phyloP scores from a whole-genome alignment of 2,329 filamentous ascomycete genomes.

The Penicillium sp. region DNA sequence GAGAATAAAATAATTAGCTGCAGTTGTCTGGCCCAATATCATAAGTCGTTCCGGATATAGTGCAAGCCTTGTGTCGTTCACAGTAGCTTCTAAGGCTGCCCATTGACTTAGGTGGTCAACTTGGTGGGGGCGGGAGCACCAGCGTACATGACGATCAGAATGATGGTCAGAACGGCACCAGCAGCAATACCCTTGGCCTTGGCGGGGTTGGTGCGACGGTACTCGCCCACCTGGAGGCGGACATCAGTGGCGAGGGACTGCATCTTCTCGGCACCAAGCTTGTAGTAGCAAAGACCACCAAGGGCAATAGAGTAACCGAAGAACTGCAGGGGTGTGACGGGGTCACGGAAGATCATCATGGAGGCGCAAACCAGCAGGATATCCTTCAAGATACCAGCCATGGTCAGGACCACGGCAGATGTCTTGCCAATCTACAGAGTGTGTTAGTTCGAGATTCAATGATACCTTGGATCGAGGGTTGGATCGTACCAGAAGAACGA shows the following conservation, averaged over 20 bases:
- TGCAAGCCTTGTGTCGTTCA: neutral
- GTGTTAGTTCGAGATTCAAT: neutral
- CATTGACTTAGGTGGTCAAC: conserved; percentile 17
- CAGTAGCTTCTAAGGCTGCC: neutral
- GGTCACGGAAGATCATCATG: conserved; percentile 72
- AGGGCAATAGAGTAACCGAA: conserved; percentile 73
- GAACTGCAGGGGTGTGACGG: conserved; percentile 67
- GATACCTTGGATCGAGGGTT: neutral
- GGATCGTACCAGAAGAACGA: conserved; percentile 71
- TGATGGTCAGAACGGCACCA: conserved; percentile 17
- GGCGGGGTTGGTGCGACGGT: conserved; percentile 25
- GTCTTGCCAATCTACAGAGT: conserved; percentile 72
- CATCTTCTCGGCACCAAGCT: conserved; percentile 57
- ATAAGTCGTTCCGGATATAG: neutral
- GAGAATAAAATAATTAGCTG: conserved; percentile 4
- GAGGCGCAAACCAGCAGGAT: conserved; percentile 74
- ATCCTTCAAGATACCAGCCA: conserved; percentile 80
- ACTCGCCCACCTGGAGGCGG: conserved; percentile 33
- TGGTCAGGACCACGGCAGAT: conserved; percentile 76
- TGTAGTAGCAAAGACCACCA: conserved; percentile 62
- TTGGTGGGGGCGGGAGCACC: conserved; percentile 14
- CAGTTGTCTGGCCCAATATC: conserved; percentile 6
- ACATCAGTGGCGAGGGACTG: conserved; percentile 52
- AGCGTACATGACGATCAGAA: conserved; percentile 23
- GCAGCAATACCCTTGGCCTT: conserved; percentile 20